These are phyloP conservation scores for Chlorella sp. DNA, from an alignment of 139 green algal species.

Conservation along the genomic window DNA sequence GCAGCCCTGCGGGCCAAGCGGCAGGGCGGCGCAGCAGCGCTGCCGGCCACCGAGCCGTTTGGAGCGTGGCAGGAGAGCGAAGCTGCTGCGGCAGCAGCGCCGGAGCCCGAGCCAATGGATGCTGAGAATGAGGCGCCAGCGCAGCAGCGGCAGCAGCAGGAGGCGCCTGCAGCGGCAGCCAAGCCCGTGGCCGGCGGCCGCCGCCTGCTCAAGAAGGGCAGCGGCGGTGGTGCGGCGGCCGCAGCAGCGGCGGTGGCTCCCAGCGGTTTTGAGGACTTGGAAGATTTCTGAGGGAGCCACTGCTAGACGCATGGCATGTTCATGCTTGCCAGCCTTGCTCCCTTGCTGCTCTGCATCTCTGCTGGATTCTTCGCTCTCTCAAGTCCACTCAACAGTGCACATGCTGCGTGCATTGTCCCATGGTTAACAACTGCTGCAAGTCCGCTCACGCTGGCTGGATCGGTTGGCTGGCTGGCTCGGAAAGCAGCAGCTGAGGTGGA, in stretches of 20 bases:
- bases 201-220: constrained; percentile 7
- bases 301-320: neutral
- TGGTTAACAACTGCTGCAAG: no score
- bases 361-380: no score
- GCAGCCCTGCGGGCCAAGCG: constrained; percentile 2
- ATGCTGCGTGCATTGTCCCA: no score
- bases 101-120: neutral
- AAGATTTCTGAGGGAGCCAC: neutral
- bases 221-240: neutral
- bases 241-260: neutral
- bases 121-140: neutral
- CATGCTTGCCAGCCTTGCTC: no score
- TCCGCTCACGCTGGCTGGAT: no score
- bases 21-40: neutral
- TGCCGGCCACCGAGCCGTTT: constrained; percentile 5
- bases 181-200: neutral
- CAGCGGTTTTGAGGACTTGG: constrained; percentile 3
- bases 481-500: no score
- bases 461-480: no score
- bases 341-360: no score
- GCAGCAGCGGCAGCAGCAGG: neutral
- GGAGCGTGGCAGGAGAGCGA: neutral
- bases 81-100: neutral
- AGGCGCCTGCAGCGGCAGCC: neutral
- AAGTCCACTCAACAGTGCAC: no score